Percentiles rank a stretch among this genome's conserved stretches.
Conservation (phyloP, 2,329 filamentous ascomycete species). For the Pseudogymnoascus verrucosus region DNA sequence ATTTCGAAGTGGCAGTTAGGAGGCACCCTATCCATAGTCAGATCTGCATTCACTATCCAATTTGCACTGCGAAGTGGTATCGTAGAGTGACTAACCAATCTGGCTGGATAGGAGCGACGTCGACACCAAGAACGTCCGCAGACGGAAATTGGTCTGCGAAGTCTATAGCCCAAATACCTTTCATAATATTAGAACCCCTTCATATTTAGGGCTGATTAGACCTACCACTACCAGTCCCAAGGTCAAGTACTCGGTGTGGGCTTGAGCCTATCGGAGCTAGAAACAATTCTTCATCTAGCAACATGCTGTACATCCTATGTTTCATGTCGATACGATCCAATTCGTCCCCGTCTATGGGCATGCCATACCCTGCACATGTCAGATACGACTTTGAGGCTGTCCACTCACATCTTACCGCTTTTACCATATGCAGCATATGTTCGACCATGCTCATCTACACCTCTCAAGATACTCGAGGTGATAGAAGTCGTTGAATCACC, state of each 20-base stretch:
- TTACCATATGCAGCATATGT: slow-evolving; percentile 22
- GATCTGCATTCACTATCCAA: background rate
- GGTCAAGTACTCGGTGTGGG: slow-evolving; percentile 30
- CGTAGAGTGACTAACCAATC: background rate
- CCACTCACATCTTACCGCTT: slow-evolving; percentile 13
- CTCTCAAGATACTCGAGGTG: slow-evolving; percentile 16
- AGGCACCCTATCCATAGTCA: slow-evolving; percentile 24
- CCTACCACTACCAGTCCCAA: slow-evolving; percentile 33
- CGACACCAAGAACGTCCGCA: slow-evolving; percentile 10
- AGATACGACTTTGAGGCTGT: background rate
- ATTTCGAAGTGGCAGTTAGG: slow-evolving; percentile 45
- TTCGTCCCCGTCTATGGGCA: slow-evolving; percentile 35
- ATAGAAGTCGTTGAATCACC: slow-evolving; percentile 11
- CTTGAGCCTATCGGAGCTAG: slow-evolving; percentile 19
- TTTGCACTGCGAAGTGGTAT: background rate
- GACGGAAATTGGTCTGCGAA: slow-evolving; percentile 12
- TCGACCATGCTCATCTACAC: slow-evolving; percentile 22
- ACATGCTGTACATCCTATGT: slow-evolving; percentile 30
- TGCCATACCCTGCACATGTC: slow-evolving; percentile 28
- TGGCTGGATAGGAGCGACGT: slow-evolving; percentile 12
- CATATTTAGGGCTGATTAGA: slow-evolving; percentile 26
- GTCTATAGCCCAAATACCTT: background rate
- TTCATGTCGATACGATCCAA: slow-evolving; percentile 35
- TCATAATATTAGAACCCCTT: slow-evolving; percentile 27
- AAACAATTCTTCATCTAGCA: slow-evolving; percentile 16